Conservation (phyloP, 2,329 filamentous ascomycete species). For the Nothophoma quercina region DNA sequence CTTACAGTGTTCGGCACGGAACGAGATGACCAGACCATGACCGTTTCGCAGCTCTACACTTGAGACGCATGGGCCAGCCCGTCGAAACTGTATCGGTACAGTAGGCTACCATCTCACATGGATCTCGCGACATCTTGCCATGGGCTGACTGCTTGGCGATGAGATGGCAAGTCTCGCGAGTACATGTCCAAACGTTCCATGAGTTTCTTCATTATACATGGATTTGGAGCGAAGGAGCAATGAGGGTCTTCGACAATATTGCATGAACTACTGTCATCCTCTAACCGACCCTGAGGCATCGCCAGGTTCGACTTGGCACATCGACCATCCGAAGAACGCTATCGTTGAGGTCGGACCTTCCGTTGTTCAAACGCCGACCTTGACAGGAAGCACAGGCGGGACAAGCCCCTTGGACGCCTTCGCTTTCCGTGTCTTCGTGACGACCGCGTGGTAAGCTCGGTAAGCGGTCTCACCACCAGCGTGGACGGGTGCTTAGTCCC, state of each 20-base stretch:
- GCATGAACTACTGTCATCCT: constrained; percentile 8
- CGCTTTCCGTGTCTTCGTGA: constrained; percentile 1
- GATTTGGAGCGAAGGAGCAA: not conserved
- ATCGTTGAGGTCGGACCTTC: not conserved
- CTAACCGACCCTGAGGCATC: constrained; percentile 11
- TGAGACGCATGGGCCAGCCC: constrained; percentile 13
- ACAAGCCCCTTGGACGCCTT: not conserved
- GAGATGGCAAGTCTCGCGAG: constrained; percentile 7
- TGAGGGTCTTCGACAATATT: not conserved
- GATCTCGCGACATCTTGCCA: constrained; percentile 1
- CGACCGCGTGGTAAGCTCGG: constrained; percentile 8
- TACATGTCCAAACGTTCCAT: constrained; percentile 1
- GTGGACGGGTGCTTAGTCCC: not conserved
- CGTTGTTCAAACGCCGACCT: not conserved
- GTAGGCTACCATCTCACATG: constrained; percentile 6
- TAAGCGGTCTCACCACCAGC: constrained; percentile 16
- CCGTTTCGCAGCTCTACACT: constrained; percentile 12
- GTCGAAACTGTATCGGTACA: constrained; percentile 5
- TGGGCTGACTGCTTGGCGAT: not conserved
- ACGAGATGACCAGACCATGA: not conserved
- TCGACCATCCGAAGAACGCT: not conserved
- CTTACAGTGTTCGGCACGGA: not conserved
- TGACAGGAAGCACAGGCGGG: constrained; percentile 5
- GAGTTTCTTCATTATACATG: not conserved
- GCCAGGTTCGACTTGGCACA: constrained; percentile 6